Conservation (phyloP, 2,329 filamentous ascomycete species). For the Blastomyces emzantsi region DNA sequence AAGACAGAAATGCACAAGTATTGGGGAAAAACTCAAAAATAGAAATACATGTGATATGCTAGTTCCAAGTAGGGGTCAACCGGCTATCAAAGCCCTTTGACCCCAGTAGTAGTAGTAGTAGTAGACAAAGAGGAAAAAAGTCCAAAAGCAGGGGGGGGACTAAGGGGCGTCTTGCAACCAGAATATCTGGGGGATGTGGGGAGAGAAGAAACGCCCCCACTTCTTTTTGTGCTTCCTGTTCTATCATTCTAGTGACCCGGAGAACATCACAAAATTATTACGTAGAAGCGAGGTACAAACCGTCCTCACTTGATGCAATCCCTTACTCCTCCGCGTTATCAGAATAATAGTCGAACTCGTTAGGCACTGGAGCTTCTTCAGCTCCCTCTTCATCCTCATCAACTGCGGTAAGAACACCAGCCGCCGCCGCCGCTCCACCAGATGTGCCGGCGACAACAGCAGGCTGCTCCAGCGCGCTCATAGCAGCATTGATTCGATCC, state of each 20-base stretch:
- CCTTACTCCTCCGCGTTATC: conserved; percentile 29
- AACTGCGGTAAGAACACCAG: conserved; percentile 72
- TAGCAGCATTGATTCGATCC: conserved; percentile 36
- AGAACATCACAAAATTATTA: background rate
- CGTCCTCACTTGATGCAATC: background rate
- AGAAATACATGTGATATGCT: conserved; percentile 9
- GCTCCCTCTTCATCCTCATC: conserved; percentile 57
- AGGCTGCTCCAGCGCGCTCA: conserved; percentile 22
- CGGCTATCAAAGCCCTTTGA: background rate
- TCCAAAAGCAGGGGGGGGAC: background rate
- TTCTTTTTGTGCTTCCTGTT: background rate
- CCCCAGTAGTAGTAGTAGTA: background rate
- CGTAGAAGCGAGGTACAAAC: background rate
- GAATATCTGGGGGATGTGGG: background rate
- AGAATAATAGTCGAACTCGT: conserved; percentile 41
- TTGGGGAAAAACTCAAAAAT: background rate
- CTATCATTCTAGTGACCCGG: background rate
- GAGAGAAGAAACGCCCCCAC: background rate
- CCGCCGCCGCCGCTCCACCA: conserved; percentile 59
- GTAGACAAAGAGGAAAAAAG: background rate
- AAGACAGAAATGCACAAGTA: background rate
- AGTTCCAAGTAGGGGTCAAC: background rate
- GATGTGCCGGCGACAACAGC: conserved; percentile 19
- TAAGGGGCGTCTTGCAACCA: background rate
- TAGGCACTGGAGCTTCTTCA: conserved; percentile 40